These are phyloP conservation scores for Mallotus repandus DNA, from an alignment of 441 rosid species.

Conservation along the genomic window DNA sequence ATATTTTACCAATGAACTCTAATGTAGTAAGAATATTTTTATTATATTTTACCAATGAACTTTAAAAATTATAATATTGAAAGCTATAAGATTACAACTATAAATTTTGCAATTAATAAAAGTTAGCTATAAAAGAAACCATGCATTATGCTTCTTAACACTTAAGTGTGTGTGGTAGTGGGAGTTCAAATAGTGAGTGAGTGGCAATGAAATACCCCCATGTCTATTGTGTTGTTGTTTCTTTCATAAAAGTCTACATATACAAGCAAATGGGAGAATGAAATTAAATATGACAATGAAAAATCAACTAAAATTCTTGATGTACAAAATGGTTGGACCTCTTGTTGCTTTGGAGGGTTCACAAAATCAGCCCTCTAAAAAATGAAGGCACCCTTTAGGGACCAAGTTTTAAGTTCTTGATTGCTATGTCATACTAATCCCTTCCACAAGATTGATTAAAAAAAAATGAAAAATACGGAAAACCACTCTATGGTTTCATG, in stretches of 20 bases:
- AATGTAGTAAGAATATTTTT: no score
- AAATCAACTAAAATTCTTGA: constrained; percentile 28
- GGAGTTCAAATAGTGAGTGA: constrained; percentile 1
- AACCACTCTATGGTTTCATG: no score
- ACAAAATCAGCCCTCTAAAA: constrained; percentile 30
- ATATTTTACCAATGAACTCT: no score
- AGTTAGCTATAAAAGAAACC: no score
- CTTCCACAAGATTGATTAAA: background rate
- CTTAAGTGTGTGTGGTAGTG: background rate
- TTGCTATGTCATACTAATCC: constrained; percentile 27
- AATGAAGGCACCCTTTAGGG: background rate
- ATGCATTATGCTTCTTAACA: no score
- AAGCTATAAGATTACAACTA: no score
- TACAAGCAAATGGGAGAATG: background rate
- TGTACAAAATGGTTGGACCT: constrained; percentile 27
- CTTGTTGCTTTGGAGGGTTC: constrained; percentile 30
- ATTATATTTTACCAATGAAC: no score
- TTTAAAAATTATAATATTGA: no score
- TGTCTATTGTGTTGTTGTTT: background rate
- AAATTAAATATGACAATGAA: constrained; percentile 38
- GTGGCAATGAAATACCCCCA: background rate
- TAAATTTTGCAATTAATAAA: no score
- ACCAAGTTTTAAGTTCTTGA: constrained; percentile 7
- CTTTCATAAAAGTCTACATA: background rate
- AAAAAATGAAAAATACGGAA: no score